Evolutionary conservation across 495 filamentous ascomycete genomes (phyloP).

Genomic region (Penicillium herquei): DNA sequence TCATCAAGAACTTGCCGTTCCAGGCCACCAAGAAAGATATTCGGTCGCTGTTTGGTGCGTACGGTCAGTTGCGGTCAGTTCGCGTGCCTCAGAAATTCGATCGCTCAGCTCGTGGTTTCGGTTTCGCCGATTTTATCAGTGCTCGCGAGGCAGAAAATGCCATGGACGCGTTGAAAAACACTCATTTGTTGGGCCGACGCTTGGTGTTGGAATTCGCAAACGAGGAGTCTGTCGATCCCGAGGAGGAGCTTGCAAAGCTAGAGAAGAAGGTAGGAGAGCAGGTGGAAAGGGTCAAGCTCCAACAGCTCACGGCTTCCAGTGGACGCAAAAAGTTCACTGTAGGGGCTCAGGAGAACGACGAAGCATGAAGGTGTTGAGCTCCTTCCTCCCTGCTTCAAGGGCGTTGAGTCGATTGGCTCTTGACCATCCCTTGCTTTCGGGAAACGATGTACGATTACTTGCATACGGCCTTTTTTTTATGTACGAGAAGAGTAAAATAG

Average conservation of each 20-base stretch:
- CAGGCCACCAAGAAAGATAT: conserved; percentile 92
- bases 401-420: conserved; percentile 21
- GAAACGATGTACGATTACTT: conserved; percentile 33
- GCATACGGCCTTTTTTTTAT: conserved; percentile 16
- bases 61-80: conserved; percentile 87
- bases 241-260: conserved; percentile 95
- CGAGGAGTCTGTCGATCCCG: conserved; percentile 80
- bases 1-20: conserved; percentile 98
- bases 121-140: conserved; percentile 94
- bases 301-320: conserved; percentile 69
- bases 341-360: conserved; percentile 67
- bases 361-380: conserved; percentile 42
- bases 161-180: conserved; percentile 84
- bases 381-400: conserved; percentile 38
- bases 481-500: conserved; percentile 19
- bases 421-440: conserved; percentile 40
- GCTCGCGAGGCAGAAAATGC: conserved; percentile 91
- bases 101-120: conserved; percentile 81
- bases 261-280: conserved; percentile 89
- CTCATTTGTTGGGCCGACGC: conserved; percentile 85
- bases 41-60: conserved; percentile 76
- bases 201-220: conserved; percentile 89
- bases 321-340: conserved; percentile 87
- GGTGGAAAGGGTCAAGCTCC: conserved; percentile 81
- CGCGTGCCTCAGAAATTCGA: conserved; percentile 95